Evolutionary conservation across 23 red algal species (phyloP).

Genomic region (Gracilaria gracilis): DNA sequence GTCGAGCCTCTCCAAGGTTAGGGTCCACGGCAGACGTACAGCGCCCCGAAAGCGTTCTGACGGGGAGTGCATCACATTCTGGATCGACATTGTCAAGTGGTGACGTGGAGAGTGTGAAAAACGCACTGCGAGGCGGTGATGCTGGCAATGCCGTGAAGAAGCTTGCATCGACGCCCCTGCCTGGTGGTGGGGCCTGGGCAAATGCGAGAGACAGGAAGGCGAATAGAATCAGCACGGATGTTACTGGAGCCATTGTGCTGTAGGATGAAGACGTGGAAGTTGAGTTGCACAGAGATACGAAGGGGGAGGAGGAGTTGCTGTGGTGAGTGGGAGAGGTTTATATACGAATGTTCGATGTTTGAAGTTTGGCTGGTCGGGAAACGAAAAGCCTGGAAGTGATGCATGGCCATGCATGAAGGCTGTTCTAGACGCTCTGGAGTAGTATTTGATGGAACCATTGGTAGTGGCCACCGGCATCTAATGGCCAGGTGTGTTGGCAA

Average conservation of each 20-base stretch:
- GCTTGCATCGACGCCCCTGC: neutral
- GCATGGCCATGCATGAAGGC: too few species aligned
- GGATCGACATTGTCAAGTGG: neutral
- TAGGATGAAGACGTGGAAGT: neutral
- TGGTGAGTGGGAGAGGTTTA: too few species aligned
- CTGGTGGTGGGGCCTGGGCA: neutral
- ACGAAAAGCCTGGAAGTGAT: too few species aligned
- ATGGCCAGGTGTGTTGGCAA: too few species aligned
- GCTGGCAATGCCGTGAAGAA: neutral
- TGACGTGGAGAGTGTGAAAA: neutral
- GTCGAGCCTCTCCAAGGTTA: constrained; percentile 19
- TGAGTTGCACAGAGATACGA: neutral
- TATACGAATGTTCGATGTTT: too few species aligned
- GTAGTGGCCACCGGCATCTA: too few species aligned
- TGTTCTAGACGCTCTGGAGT: too few species aligned
- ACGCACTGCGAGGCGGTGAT: neutral
- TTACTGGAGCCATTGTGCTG: neutral
- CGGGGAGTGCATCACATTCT: neutral
- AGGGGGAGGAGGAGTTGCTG: too few species aligned
- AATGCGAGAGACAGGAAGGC: neutral
- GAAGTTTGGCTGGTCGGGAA: too few species aligned
- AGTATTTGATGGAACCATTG: too few species aligned
- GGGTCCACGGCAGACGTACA: constrained; percentile 33
- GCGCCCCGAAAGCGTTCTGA: constrained; percentile 4
- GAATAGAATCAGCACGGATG: neutral